phyloP scores from a whole-genome alignment of 352 stramenopile genomes.

The Pythium graminicola region DNA sequence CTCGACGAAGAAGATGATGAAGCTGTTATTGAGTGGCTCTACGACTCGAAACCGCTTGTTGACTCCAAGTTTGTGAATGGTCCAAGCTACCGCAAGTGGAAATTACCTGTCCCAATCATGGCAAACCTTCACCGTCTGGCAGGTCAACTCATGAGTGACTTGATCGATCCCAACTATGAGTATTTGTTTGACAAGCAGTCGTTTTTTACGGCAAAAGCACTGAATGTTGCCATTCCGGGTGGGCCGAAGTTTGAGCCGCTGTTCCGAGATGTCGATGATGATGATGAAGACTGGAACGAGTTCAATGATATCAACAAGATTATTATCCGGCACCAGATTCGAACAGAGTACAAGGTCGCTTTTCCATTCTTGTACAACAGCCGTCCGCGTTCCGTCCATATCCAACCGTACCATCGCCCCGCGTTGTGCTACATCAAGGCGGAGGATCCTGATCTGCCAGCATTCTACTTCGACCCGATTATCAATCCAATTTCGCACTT shows the following conservation, averaged over 20 bases:
- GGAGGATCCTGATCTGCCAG: slow-evolving; percentile 91
- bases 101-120: slow-evolving; percentile 97
- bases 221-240: slow-evolving; percentile 98
- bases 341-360: slow-evolving; percentile 98
- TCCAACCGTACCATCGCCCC: slow-evolving; percentile 95
- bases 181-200: slow-evolving; percentile 94
- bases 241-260: slow-evolving; percentile 99
- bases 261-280: slow-evolving; percentile 96
- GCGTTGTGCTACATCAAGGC: slow-evolving; percentile 96
- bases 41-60: slow-evolving; percentile 93
- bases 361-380: slow-evolving; percentile 99
- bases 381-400: slow-evolving; percentile 91
- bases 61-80: slow-evolving; percentile 96
- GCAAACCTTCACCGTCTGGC: slow-evolving; percentile 96
- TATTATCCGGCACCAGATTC: slow-evolving; percentile 98
- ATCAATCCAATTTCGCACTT: slow-evolving; percentile 98
- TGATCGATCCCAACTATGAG: slow-evolving; percentile 95
- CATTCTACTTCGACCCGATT: slow-evolving; percentile 97
- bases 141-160: slow-evolving; percentile 94
- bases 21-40: slow-evolving; percentile 97
- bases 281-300: slow-evolving; percentile 99
- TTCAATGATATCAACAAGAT: slow-evolving; percentile 99
- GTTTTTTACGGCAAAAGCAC: slow-evolving; percentile 99
- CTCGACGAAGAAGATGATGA: slow-evolving; percentile 94
- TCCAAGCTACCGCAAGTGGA: slow-evolving; percentile 96